These are phyloP conservation scores for Aquanectria penicillioides DNA, from an alignment of 2,329 filamentous ascomycete species.

Conservation along the genomic window DNA sequence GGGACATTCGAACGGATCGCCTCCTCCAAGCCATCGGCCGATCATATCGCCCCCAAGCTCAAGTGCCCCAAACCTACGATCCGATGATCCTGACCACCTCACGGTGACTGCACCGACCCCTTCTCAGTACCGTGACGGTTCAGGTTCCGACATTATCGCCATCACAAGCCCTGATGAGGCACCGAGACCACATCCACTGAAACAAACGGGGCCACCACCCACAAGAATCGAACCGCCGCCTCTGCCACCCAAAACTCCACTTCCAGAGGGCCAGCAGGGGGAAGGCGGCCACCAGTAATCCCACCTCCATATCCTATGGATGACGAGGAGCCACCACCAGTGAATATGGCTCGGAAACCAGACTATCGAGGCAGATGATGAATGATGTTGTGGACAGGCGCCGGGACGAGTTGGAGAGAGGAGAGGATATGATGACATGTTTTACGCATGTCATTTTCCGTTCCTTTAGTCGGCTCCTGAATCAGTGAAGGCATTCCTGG, in stretches of 20 bases:
- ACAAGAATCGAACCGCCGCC: conserved; percentile 71
- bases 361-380: conserved; percentile 66
- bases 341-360: conserved; percentile 89
- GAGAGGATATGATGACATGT: neutral
- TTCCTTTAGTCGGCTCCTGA: neutral
- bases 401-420: neutral
- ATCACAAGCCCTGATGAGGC: conserved; percentile 70
- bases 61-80: conserved; percentile 42
- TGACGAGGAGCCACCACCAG: conserved; percentile 82
- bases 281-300: conserved; percentile 47
- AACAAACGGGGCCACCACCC: conserved; percentile 44
- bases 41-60: conserved; percentile 44
- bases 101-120: conserved; percentile 67
- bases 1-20: conserved; percentile 41
- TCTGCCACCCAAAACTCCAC: conserved; percentile 80
- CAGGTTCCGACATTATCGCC: conserved; percentile 74
- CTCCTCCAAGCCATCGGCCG: conserved; percentile 40
- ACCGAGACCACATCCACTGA: conserved; percentile 51
- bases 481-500: neutral
- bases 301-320: conserved; percentile 82
- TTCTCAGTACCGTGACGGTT: conserved; percentile 65
- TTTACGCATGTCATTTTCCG: neutral
- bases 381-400: neutral
- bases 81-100: conserved; percentile 63
- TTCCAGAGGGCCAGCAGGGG: conserved; percentile 61